Base-by-base conservation (phyloP, 176 grass and related monocot species). In the Hsuehochloa calcarea region DNA sequence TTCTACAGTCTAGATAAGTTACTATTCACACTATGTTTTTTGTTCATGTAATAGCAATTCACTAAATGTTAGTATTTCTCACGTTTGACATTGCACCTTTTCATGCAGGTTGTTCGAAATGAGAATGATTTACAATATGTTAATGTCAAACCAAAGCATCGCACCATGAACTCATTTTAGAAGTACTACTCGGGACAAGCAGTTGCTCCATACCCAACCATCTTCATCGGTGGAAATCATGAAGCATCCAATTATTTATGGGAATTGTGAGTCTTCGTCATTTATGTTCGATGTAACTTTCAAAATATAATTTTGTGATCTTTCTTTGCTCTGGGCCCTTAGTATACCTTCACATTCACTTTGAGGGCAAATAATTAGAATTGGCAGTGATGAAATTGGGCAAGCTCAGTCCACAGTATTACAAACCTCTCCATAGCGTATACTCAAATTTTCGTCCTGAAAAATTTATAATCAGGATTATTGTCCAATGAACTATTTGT, bases 221-320 rank as follows among this genome's bases (percentile, higher is more conserved):
- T 98, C 81, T 98, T 93, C 47, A 94, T 98, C 1, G 91, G 91
- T 20, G 93, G 93, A 52, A 98, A 95, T 69, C 96, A 98, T n/a
- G 91, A 95, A 88, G 88, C 96, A 20, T 95, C 96, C 85, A 98
- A 98, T 85, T 89, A 98, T 86, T 83, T 93, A 23, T 95, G 93
- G 93, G 93, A 98, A 89, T 70, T 98, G 93, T 98, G 82, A 98
- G 91, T 90, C 69, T 82, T 74, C 76, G 62, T 37, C 10, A 16
- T 59, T 66, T 69, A 52, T 75, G 47, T 39, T 51, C 4, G 4
- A 61, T 25, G 19, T n/a, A 71, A 62, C 27, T 76, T 80, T 40
- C 8, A 7, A 45, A 81, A 68, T 20, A 66, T 40, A 38, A 44
- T 49, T 85, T 79, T 12, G 0, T 80, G 40, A 6, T 83, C 77